A percentile compares a stretch with the other conserved stretches of the same genome.
These are phyloP conservation scores for Cotoneaster glaucophyllus DNA, from an alignment of 306 rosid species.

Conservation along the genomic window DNA sequence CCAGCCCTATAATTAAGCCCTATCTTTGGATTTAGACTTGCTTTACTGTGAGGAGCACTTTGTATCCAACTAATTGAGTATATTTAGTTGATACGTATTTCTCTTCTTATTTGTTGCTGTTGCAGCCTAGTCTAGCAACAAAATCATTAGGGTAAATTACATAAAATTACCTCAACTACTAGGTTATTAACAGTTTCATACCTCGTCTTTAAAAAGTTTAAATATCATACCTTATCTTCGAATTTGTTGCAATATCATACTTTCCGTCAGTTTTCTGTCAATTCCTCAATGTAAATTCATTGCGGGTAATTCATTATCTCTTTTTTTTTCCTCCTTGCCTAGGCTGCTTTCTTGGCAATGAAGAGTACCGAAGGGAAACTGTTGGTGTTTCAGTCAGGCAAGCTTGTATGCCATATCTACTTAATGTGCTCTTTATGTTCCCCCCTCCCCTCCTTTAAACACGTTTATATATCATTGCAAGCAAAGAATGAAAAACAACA, in stretches of 20 bases:
- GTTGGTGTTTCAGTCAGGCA: conserved; percentile 96
- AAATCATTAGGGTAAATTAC: too few relatives aligned
- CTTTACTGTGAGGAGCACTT: not conserved
- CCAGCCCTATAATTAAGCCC: not conserved
- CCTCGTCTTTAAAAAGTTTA: too few relatives aligned
- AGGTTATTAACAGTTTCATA: too few relatives aligned
- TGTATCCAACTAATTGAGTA: not conserved
- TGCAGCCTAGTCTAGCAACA: not conserved
- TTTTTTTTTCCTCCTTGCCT: conserved; percentile 4
- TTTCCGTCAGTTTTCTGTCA: too few relatives aligned
- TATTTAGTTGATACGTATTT: not conserved
- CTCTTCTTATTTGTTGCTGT: not conserved
- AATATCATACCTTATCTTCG: too few relatives aligned
- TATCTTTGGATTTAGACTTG: not conserved
- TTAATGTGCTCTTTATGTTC: not conserved
- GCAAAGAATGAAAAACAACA: not conserved
- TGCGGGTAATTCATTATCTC: not conserved
- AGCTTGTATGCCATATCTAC: conserved; percentile 18
- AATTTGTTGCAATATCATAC: too few relatives aligned
- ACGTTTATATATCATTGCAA: not conserved
- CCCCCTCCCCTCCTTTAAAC: not conserved
- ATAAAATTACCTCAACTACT: too few relatives aligned
- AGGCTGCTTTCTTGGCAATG: conserved; percentile 98
- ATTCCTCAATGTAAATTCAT: not conserved
- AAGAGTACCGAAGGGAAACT: conserved; percentile 89